Evolutionary conservation across 2,329 filamentous ascomycete genomes (phyloP), one percentile per base, ranked within the genome.

Genomic region (Neonectria sp.): DNA sequence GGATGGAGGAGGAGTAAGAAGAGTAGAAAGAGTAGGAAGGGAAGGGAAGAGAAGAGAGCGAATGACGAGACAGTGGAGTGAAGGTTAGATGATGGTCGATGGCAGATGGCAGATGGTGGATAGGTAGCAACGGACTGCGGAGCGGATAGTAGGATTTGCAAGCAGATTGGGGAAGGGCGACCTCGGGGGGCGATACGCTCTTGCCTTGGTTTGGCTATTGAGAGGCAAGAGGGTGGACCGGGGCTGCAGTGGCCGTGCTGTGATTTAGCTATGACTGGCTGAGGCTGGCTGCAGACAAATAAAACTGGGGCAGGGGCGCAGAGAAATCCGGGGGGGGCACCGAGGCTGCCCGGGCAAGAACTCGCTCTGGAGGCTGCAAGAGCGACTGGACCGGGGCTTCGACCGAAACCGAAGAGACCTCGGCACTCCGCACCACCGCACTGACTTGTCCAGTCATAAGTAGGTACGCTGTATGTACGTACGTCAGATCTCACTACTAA

Each of bases 311-410:
- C 65, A 46, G 46, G 25, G 35, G 56, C 71, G 67, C 69, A 68
- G 67, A 76, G 72, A 76, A 76, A 76, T 76, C 74, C 71, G 74
- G 74, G 74, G 66, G 66, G 66, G 56, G 49, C 35, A 73, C 60
- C 59, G 59, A 62, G 51, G 27, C 57, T 21, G 43, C 43, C 52
- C 40, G 52, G 40, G 46, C 56, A 17, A 51, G 46, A 29, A 15
- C 13, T 17, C 46, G 40, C 40, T 6, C 29, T 11, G 15, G 31
- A 24, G 31, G n/a, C 29, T 13, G 51, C 51, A 53, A 21, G 51
- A 33, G 51, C 51, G 51, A 33, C 46, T 46, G 63, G 63, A 31
- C 70, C 73, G 71, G 70, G 62, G 60, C 63, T 60, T 15, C 40
- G 65, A 60, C 71, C 71, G 69, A 70, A 59, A 40, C 63, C 71